Conservation (phyloP, 2,329 filamentous ascomycete species). For the Cercospora janseana region DNA sequence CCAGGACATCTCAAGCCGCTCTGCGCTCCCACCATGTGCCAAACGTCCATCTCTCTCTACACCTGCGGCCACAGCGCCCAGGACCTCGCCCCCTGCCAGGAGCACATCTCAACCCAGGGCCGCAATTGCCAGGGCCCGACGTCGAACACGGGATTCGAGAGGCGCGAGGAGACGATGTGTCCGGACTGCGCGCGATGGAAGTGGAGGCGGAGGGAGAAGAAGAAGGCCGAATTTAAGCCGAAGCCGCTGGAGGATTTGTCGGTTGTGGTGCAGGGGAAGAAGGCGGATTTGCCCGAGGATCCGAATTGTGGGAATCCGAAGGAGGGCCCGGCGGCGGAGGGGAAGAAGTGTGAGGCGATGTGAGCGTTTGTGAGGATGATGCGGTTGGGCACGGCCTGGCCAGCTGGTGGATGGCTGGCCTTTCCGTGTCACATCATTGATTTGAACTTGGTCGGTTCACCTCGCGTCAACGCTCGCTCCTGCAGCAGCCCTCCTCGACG, state of each 20-base stretch:
- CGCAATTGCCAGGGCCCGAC: background rate
- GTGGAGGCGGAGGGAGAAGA: background rate
- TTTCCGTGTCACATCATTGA: too few relatives aligned
- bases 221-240: background rate
- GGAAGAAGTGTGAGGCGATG: constrained; percentile 8
- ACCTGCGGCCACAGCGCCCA: constrained; percentile 11
- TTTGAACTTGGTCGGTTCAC: too few relatives aligned
- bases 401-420: too few relatives aligned
- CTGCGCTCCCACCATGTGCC: constrained; percentile 10
- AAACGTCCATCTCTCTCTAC: constrained; percentile 9
- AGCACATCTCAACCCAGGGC: background rate
- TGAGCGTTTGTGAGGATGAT: too few relatives aligned
- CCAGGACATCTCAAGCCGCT: too few relatives aligned
- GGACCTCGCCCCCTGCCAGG: constrained; percentile 1
- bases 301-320: constrained; percentile 19
- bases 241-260: background rate
- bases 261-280: constrained; percentile 3
- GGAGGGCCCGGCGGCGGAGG: background rate
- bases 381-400: too few relatives aligned
- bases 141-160: constrained; percentile 2
- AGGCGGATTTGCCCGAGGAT: constrained; percentile 9
- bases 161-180: constrained; percentile 1
- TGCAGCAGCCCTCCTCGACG: background rate
- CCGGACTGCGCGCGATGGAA: constrained; percentile 4
- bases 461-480: background rate